Evolutionary conservation across 2,329 filamentous ascomycete genomes (phyloP).

Genomic region (Fusarium sp.): DNA sequence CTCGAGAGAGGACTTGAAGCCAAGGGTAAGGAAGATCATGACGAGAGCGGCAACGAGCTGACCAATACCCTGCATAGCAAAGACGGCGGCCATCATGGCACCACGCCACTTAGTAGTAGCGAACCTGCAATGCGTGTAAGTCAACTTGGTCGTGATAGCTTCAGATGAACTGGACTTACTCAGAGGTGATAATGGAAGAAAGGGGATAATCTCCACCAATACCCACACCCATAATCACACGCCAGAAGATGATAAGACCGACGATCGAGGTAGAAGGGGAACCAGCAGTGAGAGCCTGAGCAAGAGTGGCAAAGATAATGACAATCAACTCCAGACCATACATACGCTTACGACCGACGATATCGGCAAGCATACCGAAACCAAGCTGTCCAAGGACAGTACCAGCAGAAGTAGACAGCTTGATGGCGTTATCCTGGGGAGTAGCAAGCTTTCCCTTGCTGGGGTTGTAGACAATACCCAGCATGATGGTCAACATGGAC

Average conservation of each 20-base stretch:
- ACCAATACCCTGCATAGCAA: conserved; percentile 88
- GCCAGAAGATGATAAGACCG: conserved; percentile 82
- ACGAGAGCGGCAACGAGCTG: conserved; percentile 81
- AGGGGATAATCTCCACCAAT: conserved; percentile 76
- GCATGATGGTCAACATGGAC: conserved; percentile 77
- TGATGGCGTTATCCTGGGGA: conserved; percentile 81
- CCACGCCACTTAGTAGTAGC: conserved; percentile 87
- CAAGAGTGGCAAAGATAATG: conserved; percentile 82
- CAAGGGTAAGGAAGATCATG: conserved; percentile 78
- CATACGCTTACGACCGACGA: conserved; percentile 77
- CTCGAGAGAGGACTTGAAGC: conserved; percentile 73
- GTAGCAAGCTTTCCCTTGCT: conserved; percentile 69
- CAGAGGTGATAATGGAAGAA: conserved; percentile 85
- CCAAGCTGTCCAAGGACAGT: conserved; percentile 84
- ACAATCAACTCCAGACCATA: conserved; percentile 83
- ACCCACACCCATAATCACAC: conserved; percentile 72
- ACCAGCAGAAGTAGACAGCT: conserved; percentile 84
- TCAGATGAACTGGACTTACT: conserved; percentile 58
- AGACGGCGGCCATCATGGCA: conserved; percentile 88
- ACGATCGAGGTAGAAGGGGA: conserved; percentile 72
- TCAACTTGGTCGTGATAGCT: rapidly evolving
- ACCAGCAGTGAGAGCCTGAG: conserved; percentile 73
- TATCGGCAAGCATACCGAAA: conserved; percentile 83
- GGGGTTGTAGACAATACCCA: conserved; percentile 81
- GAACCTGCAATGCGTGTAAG: conserved; percentile 55